Evolutionary conservation across 2,329 filamentous ascomycete species (phyloP).

Genomic region (Cercospora canescens): DNA sequence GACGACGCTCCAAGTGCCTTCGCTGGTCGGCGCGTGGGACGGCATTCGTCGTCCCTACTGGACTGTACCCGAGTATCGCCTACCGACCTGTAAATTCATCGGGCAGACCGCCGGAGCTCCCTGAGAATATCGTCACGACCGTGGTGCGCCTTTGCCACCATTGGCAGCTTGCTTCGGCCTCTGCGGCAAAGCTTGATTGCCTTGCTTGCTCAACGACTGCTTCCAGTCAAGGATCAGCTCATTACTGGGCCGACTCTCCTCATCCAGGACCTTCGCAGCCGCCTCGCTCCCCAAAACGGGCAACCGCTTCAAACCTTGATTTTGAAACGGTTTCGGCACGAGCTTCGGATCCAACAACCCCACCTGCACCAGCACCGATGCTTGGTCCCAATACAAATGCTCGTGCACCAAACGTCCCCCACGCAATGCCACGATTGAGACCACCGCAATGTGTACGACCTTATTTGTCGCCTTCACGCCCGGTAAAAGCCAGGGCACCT

Average conservation of each 20-base stretch:
- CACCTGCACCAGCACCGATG: constrained; percentile 57
- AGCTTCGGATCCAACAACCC: constrained; percentile 57
- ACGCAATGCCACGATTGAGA: constrained; percentile 56
- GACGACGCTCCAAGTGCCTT: constrained; percentile 74
- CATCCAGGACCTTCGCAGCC: constrained; percentile 45
- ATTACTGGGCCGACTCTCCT: constrained; percentile 43
- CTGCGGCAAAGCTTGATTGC: constrained; percentile 17
- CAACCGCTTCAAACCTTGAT: constrained; percentile 44
- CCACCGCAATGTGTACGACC: constrained; percentile 56
- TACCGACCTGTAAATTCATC: constrained; percentile 75
- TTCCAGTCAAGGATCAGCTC: constrained; percentile 40
- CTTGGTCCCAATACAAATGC: constrained; percentile 62
- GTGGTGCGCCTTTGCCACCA: constrained; percentile 8
- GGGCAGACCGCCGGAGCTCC: constrained; percentile 47
- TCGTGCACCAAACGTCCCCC: constrained; percentile 57
- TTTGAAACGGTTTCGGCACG: constrained; percentile 46
- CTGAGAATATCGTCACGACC: neutral
- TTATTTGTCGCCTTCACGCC: constrained; percentile 57
- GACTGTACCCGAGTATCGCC: constrained; percentile 74
- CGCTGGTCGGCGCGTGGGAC: constrained; percentile 45
- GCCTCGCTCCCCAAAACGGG: constrained; percentile 44
- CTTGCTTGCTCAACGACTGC: constrained; percentile 6
- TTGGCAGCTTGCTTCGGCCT: constrained; percentile 28
- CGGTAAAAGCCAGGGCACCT: constrained; percentile 60
- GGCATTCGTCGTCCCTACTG: constrained; percentile 49